These are phyloP conservation scores for Dimocarpus longan DNA, from an alignment of 345 rosid genomes.

Conservation along the genomic window DNA sequence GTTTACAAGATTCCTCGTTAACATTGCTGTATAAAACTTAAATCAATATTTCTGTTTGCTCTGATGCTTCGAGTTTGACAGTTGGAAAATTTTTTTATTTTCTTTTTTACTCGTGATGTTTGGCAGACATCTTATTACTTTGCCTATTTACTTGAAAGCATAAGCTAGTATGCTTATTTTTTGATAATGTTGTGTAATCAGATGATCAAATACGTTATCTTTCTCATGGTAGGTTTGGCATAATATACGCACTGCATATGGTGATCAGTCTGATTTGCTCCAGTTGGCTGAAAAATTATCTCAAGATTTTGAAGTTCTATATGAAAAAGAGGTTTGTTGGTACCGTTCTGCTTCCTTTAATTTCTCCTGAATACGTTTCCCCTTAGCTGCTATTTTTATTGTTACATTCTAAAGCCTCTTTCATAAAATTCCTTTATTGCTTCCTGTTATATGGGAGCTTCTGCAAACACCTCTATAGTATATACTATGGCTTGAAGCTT, in stretches of 20 bases:
- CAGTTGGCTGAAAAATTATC: slow-evolving; percentile 35
- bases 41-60: not conserved
- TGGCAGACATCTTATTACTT: not conserved
- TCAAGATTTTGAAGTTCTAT: slow-evolving; percentile 39
- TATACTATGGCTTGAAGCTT: not conserved
- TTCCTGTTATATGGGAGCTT: not conserved
- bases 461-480: not conserved
- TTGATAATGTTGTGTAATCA: not conserved
- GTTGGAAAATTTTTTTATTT: not conserved
- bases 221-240: slow-evolving; percentile 39
- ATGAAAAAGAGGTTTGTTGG: slow-evolving; percentile 34
- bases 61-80: not conserved
- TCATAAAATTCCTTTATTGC: not conserved
- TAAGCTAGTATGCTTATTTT: not conserved
- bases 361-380: not conserved
- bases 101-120: not conserved
- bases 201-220: not conserved
- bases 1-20: not conserved
- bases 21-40: not conserved
- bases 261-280: slow-evolving; percentile 34
- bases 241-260: slow-evolving; percentile 33
- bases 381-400: not conserved
- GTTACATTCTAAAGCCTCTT: not conserved
- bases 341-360: not conserved
- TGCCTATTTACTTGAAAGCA: not conserved